phyloP scores from a whole-genome alignment of 2,329 filamentous ascomycete genomes.

The Neofusicoccum parvum region DNA sequence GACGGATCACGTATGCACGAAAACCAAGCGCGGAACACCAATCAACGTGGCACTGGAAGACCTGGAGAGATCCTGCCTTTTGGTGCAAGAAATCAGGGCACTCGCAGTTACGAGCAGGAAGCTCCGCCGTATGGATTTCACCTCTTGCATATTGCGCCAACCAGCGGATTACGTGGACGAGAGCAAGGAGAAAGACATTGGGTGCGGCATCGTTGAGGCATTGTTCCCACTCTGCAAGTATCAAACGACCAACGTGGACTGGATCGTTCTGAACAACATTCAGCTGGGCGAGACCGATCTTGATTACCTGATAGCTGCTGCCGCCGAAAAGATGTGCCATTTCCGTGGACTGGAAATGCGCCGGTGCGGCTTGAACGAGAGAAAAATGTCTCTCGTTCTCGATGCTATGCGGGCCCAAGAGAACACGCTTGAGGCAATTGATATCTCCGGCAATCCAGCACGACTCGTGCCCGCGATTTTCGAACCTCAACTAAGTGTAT shows the following conservation, averaged over 20 bases:
- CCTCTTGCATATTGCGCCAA: constrained; percentile 60
- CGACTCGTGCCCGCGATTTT: constrained; percentile 66
- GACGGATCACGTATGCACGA: constrained; percentile 62
- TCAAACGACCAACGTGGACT: constrained; percentile 69
- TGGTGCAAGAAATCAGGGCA: constrained; percentile 70
- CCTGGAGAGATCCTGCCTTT: constrained; percentile 57
- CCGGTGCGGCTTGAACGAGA: constrained; percentile 62
- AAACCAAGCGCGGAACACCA: constrained; percentile 60
- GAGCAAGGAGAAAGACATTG: constrained; percentile 58
- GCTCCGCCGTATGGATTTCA: constrained; percentile 67
- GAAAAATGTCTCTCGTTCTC: constrained; percentile 62
- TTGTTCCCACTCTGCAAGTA: constrained; percentile 68
- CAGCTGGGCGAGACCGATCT: constrained; percentile 71
- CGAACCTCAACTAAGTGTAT: constrained; percentile 67
- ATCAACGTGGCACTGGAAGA: constrained; percentile 56
- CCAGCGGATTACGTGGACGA: constrained; percentile 48
- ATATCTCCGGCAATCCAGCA: constrained; percentile 68
- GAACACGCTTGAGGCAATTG: constrained; percentile 66
- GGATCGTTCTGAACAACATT: constrained; percentile 70
- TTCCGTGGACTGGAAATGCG: constrained; percentile 69
- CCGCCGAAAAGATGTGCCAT: constrained; percentile 65
- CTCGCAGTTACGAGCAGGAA: constrained; percentile 66
- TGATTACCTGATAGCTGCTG: constrained; percentile 68
- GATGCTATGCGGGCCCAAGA: constrained; percentile 67
- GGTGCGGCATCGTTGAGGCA: constrained; percentile 70